Conservation (phyloP, 2,329 filamentous ascomycete species). For the Stagonosporopsis rhizophila region DNA sequence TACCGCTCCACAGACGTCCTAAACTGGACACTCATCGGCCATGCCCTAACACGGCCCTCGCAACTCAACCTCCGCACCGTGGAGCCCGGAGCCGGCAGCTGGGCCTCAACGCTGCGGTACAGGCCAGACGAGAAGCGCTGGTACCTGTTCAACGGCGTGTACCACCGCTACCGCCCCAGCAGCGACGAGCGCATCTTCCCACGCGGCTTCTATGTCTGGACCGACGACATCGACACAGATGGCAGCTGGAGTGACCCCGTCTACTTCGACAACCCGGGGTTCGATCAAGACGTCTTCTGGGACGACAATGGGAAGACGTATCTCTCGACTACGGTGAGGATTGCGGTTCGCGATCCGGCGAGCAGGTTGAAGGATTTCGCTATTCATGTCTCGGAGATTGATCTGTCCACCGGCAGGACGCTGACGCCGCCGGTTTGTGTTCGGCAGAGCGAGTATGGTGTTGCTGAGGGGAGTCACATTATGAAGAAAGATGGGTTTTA, state of each 20-base stretch:
- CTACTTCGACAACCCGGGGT: slow-evolving; percentile 33
- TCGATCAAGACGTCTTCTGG: slow-evolving; percentile 55
- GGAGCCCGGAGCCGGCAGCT: slow-evolving; percentile 33
- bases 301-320: slow-evolving; percentile 63
- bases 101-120: slow-evolving; percentile 34
- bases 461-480: slow-evolving; percentile 48
- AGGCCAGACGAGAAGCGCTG: slow-evolving; percentile 18
- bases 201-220: slow-evolving; percentile 57
- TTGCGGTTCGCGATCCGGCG: slow-evolving; percentile 23
- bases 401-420: slow-evolving; percentile 39
- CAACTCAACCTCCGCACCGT: slow-evolving; percentile 47
- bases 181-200: slow-evolving; percentile 51
- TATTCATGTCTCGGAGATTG: slow-evolving; percentile 39
- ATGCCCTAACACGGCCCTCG: slow-evolving; percentile 45
- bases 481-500: slow-evolving; percentile 33
- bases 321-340: slow-evolving; percentile 27
- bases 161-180: slow-evolving; percentile 31
- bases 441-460: slow-evolving; percentile 32
- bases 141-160: slow-evolving; percentile 36
- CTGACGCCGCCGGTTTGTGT: slow-evolving; percentile 30
- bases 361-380: slow-evolving; percentile 37
- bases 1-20: slow-evolving; percentile 59
- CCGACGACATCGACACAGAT: slow-evolving; percentile 26
- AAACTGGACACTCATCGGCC: slow-evolving; percentile 57
- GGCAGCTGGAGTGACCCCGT: slow-evolving; percentile 33